Evolutionary conservation across 371 early-diverging fungal species (phyloP).

Genomic region (Thermomucor indicae-seudaticae): DNA sequence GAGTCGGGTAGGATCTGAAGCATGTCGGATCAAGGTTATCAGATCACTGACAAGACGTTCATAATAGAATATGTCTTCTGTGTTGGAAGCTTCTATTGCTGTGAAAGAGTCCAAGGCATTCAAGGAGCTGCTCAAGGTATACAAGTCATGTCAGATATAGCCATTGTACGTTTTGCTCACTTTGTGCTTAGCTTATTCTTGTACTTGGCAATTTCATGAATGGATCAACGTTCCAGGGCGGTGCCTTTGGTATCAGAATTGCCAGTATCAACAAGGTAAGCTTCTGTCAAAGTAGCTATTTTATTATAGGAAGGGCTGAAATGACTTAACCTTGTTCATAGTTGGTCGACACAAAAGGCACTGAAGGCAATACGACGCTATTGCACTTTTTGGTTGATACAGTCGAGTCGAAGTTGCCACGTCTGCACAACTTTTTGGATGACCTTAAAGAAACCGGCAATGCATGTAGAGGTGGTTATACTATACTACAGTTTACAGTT

Average conservation of each 20-base stretch:
- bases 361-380: slow-evolving; percentile 63
- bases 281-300: not conserved
- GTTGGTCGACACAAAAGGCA: slow-evolving; percentile 83
- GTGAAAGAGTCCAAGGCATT: slow-evolving; percentile 51
- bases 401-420: slow-evolving; percentile 65
- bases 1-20: slow-evolving; percentile 44
- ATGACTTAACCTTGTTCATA: slow-evolving; percentile 12
- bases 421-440: slow-evolving; percentile 58
- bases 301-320: not conserved
- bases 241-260: slow-evolving; percentile 90
- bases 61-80: slow-evolving; percentile 44
- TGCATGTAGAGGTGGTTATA: slow-evolving; percentile 83
- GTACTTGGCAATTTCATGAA: slow-evolving; percentile 93
- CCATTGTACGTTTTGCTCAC: not conserved
- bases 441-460: slow-evolving; percentile 70
- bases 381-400: slow-evolving; percentile 76
- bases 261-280: slow-evolving; percentile 78
- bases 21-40: not conserved
- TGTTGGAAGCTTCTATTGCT: slow-evolving; percentile 50
- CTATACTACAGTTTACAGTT: slow-evolving; percentile 7
- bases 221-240: slow-evolving; percentile 81
- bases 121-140: slow-evolving; percentile 52
- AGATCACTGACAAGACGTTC: not conserved
- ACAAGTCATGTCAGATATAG: not conserved
- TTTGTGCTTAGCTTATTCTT: slow-evolving; percentile 64